Evolutionary conservation across 805 yeast genomes (phyloP).

Genomic region (Nakazawaea pomicola): DNA sequence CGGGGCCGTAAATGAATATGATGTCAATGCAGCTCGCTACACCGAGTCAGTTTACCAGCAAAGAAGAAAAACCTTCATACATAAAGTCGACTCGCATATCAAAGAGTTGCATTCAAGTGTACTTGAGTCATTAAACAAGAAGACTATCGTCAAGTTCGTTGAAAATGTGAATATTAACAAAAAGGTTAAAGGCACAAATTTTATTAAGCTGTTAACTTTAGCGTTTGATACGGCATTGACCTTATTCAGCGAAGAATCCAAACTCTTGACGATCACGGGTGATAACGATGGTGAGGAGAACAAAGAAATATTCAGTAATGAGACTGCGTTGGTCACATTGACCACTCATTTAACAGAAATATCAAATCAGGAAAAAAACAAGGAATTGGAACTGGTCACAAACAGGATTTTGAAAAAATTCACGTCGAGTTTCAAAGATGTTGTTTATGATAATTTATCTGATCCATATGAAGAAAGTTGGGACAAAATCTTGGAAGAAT

Average conservation of each 20-base stretch:
- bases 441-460: slow-evolving; percentile 40
- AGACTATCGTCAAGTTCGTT: slow-evolving; percentile 26
- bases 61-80: slow-evolving; percentile 45
- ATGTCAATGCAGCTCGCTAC: slow-evolving; percentile 73
- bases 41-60: slow-evolving; percentile 59
- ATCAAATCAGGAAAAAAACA: slow-evolving; percentile 27
- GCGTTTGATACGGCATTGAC: slow-evolving; percentile 21
- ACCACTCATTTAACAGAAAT: slow-evolving; percentile 24
- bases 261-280: slow-evolving; percentile 27
- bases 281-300: slow-evolving; percentile 10
- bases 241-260: slow-evolving; percentile 27
- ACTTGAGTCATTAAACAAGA: slow-evolving; percentile 31
- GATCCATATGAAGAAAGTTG: slow-evolving; percentile 51
- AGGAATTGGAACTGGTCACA: slow-evolving; percentile 38
- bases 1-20: slow-evolving; percentile 50
- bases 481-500: slow-evolving; percentile 49
- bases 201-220: slow-evolving; percentile 12
- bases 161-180: slow-evolving; percentile 19
- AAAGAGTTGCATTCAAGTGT: slow-evolving; percentile 38
- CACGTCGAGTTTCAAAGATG: slow-evolving; percentile 41
- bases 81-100: slow-evolving; percentile 43
- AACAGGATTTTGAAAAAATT: slow-evolving; percentile 42
- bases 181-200: slow-evolving; percentile 18
- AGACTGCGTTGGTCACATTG: slow-evolving; percentile 29
- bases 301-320: slow-evolving; percentile 22